Evolutionary conservation across 106 monocot species (phyloP), one percentile per base, ranked within the genome.

Genomic region (Acorus calamus): DNA sequence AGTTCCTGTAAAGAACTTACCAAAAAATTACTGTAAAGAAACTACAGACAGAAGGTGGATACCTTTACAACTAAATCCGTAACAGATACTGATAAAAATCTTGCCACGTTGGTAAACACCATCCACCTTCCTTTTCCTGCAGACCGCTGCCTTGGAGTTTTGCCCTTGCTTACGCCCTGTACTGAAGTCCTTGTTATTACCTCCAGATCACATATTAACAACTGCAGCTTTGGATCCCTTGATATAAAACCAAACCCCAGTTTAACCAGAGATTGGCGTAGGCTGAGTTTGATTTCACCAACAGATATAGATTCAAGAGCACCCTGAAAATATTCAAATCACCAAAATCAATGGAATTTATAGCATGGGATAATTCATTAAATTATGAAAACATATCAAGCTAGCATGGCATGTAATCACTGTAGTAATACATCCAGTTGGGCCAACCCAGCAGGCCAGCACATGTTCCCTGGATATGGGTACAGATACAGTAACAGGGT

Each of bases 21-120:
- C 28, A 28, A 28, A 28, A 28, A 28, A 28, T 28, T 28, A 28
- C 28, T 28, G 28, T 28, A 28, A 28, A 28, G 28, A 28, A 28
- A 28, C 28, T 28, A 28, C 28, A 5, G 52, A 14, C 56, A 53
- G 49, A 7, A 61, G 41, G 7, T 46, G 14, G 48, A 67, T 68
- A 98, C 98, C 98, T 88, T 98, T 42, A 98, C 64, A 83, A 71
- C 76, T 57, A 98, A 67, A 69, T 98, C 91, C 49, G 77, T 75
- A 44, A 98, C 63, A 46, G 85, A 77, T 59, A 98, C 66, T 55
- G 98, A 98, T 11, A 92, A 55, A 70, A 92, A 73, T 58, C 88
- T 85, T 66, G 85, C 80, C 28, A 83, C 62, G 56, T 83, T 79
- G 68, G 79, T 66, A 53, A 98, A 57, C 14, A 88, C 59, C 80